Base-by-base conservation (phyloP, 73 alveolate genomes). In the Diophrys appendiculata region DNA sequence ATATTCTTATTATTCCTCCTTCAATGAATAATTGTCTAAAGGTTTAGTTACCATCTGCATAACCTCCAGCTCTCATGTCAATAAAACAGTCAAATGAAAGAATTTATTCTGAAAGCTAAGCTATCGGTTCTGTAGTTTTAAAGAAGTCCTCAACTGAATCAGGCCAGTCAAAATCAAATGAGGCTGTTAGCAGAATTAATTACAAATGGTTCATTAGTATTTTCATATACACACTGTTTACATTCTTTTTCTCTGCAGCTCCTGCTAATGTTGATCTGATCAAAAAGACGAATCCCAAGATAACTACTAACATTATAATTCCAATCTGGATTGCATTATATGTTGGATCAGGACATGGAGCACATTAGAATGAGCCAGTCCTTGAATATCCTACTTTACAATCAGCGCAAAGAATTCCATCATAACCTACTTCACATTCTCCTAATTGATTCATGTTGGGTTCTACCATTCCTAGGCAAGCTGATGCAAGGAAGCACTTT, bases 111-210 rank as follows among this genome's bases (percentile, higher is more conserved):
- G 89, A 32, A n/a, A 73, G 83, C 34, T 71, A 75, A 3, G 77
- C 81, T 3, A 79, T 84, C 13, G 83, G 34, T 32, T 33, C 64
- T 18, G 78, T 30, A 18, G 54, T 33, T 29, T 34, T 69, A 77
- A 83, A 88, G 35, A 83, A 68, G n/a, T 76, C 70, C 28, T 11
- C 29, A 8, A 88, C 91, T 52, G 2, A 25, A 23, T 2, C 28
- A 25, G 95, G 95, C 89, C 95, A 88, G 30, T 82, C 70, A 31
- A 83, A 82, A 23, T 88, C 64, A 55, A 88, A 88, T 3, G 88
- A 77, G 18, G 91, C 82, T 1, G 95, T 83, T 68, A 88, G 65
- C 67, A 77, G 52, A 30, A 83, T 68, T 14, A 88, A 68, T 67
- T 88, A 83, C 64, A 88, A 32, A 71, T 88, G 89, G 53, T 88